Conservation (phyloP, 805 yeast species). For the Pichia insulana region DNA sequence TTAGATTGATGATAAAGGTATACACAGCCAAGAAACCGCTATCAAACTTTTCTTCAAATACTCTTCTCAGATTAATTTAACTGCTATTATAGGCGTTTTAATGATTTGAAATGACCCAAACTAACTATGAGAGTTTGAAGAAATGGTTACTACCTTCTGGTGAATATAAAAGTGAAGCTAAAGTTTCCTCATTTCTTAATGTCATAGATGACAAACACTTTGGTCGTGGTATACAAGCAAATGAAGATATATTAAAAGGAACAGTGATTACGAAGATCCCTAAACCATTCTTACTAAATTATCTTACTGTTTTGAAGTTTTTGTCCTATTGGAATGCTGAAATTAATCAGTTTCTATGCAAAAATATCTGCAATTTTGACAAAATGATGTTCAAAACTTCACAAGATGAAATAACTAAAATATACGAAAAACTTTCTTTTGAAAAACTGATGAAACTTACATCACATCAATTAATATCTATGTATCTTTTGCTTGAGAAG, state of each 20-base stretch:
- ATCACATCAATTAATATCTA: slow-evolving; percentile 51
- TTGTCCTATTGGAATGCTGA: slow-evolving; percentile 20
- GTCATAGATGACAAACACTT: slow-evolving; percentile 35
- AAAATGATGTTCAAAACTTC: not conserved
- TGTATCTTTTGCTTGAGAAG: slow-evolving; percentile 41
- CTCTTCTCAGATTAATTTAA: too few species aligned
- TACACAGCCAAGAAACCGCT: too few species aligned
- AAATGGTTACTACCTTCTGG: not conserved
- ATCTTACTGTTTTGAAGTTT: slow-evolving; percentile 41
- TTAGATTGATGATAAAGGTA: not conserved
- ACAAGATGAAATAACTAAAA: slow-evolving; percentile 1
- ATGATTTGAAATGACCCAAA: too few species aligned
- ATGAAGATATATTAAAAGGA: slow-evolving; percentile 27
- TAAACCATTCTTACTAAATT: slow-evolving; percentile 49
- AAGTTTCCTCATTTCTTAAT: slow-evolving; percentile 32
- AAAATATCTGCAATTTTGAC: slow-evolving; percentile 1
- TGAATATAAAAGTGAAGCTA: not conserved
- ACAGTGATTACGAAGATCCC: slow-evolving; percentile 50
- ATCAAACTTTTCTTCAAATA: too few species aligned
- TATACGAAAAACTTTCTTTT: slow-evolving; percentile 14
- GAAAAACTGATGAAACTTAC: slow-evolving; percentile 35
- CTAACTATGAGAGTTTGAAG: not conserved
- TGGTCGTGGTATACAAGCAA: slow-evolving; percentile 60
- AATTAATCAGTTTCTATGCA: slow-evolving; percentile 1
- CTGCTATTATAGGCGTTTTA: too few species aligned